phyloP scores from a whole-genome alignment of 2,329 filamentous ascomycete species.

The Hypoxylon sp. region DNA sequence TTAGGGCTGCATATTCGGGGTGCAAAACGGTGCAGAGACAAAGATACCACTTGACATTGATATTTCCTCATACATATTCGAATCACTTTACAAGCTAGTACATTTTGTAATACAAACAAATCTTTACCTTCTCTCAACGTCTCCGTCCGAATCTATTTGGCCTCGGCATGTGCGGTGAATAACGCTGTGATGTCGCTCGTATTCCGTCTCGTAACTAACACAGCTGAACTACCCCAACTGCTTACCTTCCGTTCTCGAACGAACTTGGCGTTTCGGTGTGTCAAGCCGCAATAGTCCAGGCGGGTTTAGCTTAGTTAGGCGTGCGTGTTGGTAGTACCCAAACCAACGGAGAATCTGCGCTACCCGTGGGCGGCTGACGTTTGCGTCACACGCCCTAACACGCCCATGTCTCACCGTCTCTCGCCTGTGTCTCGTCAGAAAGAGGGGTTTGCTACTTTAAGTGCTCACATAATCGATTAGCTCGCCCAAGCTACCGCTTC shows the following conservation, averaged over 20 bases:
- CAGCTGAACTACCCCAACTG: slow-evolving; percentile 7
- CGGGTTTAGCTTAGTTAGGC: neutral
- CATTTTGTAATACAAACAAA: slow-evolving; percentile 5
- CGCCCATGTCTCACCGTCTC: slow-evolving; percentile 20
- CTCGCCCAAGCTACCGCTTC: neutral
- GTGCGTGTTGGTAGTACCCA: neutral
- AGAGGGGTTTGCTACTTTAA: slow-evolving; percentile 19
- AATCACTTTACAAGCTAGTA: neutral
- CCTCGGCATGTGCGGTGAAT: neutral
- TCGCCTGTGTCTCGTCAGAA: neutral
- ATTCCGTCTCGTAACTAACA: neutral
- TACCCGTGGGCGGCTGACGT: slow-evolving; percentile 36
- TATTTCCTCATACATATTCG: slow-evolving; percentile 7
- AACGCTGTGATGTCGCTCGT: neutral
- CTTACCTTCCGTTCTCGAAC: slow-evolving; percentile 21
- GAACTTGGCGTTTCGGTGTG: slow-evolving; percentile 1
- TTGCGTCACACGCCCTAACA: slow-evolving; percentile 31
- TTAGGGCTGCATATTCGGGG: slow-evolving; percentile 40
- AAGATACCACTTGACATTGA: slow-evolving; percentile 42
- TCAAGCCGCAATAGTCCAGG: slow-evolving; percentile 10
- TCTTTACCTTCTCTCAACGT: neutral
- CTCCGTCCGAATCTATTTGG: neutral
- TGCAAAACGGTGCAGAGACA: slow-evolving; percentile 33
- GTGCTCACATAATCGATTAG: slow-evolving; percentile 16
- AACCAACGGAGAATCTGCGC: slow-evolving; percentile 12